phyloP scores from a whole-genome alignment of 768 basidiomycete genomes.

The Galerina marginata region DNA sequence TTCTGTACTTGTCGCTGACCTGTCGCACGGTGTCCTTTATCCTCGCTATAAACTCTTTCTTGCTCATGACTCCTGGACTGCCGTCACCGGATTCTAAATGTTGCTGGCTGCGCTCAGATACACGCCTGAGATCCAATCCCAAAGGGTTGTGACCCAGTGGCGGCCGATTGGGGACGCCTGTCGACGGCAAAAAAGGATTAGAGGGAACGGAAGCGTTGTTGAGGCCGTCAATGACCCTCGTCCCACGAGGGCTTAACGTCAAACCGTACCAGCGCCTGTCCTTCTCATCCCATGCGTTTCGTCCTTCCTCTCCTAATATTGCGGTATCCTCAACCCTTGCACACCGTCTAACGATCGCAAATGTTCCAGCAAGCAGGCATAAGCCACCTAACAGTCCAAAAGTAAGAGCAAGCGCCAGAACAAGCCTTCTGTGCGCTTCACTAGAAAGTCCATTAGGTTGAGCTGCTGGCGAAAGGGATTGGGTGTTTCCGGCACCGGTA shows the following conservation, averaged over 20 bases:
- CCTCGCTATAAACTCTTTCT: constrained; percentile 69
- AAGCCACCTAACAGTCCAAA: constrained; percentile 69
- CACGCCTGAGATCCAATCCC: constrained; percentile 57
- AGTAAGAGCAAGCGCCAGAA: constrained; percentile 63
- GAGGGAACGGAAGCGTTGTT: constrained; percentile 5
- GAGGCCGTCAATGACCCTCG: constrained; percentile 22
- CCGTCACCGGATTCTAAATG: constrained; percentile 29
- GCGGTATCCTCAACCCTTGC: constrained; percentile 66
- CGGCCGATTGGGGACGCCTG: background rate
- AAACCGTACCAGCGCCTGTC: constrained; percentile 77
- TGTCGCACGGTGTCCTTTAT: constrained; percentile 68
- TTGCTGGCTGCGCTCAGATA: constrained; percentile 48
- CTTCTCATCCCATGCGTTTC: constrained; percentile 61
- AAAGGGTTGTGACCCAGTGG: constrained; percentile 21
- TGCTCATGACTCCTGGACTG: constrained; percentile 66
- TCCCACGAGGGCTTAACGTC: constrained; percentile 34
- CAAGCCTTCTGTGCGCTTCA: constrained; percentile 51
- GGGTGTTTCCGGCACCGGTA: constrained; percentile 36
- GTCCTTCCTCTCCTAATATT: constrained; percentile 62
- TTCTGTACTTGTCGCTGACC: constrained; percentile 65
- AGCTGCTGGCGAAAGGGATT: constrained; percentile 36
- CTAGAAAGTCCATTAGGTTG: constrained; percentile 43
- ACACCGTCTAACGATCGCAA: constrained; percentile 62
- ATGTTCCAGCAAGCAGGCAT: constrained; percentile 54
- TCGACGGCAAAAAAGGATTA: constrained; percentile 17